Evolutionary conservation across 257 asterid species (phyloP).

Genomic region (Eustoma russellianum): DNA sequence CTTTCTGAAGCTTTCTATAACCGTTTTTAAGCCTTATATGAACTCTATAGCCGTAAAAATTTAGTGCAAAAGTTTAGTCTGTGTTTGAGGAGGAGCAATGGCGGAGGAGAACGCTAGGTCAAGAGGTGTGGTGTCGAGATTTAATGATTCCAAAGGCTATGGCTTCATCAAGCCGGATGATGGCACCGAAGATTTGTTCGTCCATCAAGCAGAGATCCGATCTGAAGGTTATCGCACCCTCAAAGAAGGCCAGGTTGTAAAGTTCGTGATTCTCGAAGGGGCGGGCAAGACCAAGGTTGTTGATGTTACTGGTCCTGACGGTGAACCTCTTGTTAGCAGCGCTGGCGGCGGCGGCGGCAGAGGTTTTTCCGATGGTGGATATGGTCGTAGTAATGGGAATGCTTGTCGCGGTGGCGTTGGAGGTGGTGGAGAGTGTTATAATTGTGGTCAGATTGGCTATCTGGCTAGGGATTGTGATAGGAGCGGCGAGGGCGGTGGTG

Average conservation of each 20-base stretch:
- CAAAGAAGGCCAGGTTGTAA: constrained; percentile 65
- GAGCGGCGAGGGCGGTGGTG: constrained; percentile 6
- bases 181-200: constrained; percentile 62
- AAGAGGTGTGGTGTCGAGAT: constrained; percentile 50
- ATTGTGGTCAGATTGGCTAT: constrained; percentile 31
- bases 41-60: too few species aligned
- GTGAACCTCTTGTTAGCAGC: constrained; percentile 26
- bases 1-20: too few species aligned
- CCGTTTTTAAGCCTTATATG: too few species aligned
- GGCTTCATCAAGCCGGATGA: constrained; percentile 76
- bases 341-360: constrained; percentile 16
- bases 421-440: constrained; percentile 34
- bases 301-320: constrained; percentile 60
- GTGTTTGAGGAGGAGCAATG: constrained; percentile 23
- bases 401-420: constrained; percentile 17
- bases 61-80: too few species aligned
- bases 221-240: constrained; percentile 64
- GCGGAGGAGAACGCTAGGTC: constrained; percentile 49
- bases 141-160: constrained; percentile 53
- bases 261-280: constrained; percentile 41
- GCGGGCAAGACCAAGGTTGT: constrained; percentile 50
- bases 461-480: constrained; percentile 33
- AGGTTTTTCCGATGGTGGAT: constrained; percentile 15
- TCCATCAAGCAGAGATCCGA: constrained; percentile 63
- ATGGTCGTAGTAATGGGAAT: constrained; percentile 18